Base-by-base conservation (phyloP, 257 asterid species). In the Solanum chilense region DNA sequence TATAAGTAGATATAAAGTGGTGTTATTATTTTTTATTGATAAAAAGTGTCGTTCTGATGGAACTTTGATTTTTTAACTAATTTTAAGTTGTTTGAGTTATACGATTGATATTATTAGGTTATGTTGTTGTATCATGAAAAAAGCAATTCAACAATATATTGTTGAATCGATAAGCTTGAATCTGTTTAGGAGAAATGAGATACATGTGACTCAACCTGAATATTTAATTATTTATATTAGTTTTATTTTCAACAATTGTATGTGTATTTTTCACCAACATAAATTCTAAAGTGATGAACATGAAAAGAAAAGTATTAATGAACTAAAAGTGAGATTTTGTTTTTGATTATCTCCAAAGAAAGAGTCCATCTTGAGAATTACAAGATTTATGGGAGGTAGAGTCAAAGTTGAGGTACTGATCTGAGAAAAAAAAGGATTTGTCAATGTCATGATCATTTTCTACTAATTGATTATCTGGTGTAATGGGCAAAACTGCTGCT, bases 341-440 rank as follows among this genome's bases (percentile, higher is more conserved):
- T 70, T 70, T 31, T 70, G 23, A 31, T 33, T 31, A 70, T 93
- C 94, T 27, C 91, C 92, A 82, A 89, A 87, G 86, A 88, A 66
- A 73, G 92, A 89, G 86, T 90, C 92, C 68, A 76, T 93, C 87
- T 90, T 91, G 90, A 89, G 91, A 44, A 88, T 82, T 76, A 87
- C 83, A 45, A 86, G 83, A 56, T 82, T 52, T 81, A 39, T 85
- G 87, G 20, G 78, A 10, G 81, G 88, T 29, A 41, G 83, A 13
- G 18, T 86, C 64, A 41, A 84, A 88, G 82, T 78, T 83, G 58
- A 90, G 87, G 85, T 88, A 81, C 62, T 89, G 94, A 41, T 89
- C 89, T 64, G 58, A 66, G 16, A 86, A 73, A 47, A 74, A 47
- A 64, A 47, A 89, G 4, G 96, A 85, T 5, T 87, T 91, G 68